Base-by-base conservation (phyloP, 352 stramenopile genomes). In the Globisporangium polare region DNA sequence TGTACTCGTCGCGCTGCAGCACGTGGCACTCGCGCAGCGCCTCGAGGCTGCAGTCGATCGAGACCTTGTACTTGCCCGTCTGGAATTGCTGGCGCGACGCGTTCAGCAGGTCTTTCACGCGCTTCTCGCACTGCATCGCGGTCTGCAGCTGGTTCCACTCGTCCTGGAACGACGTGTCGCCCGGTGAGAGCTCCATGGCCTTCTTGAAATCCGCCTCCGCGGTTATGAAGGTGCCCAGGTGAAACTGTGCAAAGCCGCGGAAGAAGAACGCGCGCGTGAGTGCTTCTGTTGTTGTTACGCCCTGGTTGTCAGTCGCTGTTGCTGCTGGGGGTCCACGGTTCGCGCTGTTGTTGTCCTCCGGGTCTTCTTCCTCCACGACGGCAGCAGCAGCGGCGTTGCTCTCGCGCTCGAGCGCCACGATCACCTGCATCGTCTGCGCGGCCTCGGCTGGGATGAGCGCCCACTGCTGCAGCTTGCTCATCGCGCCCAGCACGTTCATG, bases 391-490 rank as follows among this genome's bases (percentile, higher is more conserved):
- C 24, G 56, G 13, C 33, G 20, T 72, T 64, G 41, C 65, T 35
- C 27, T 82, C 73, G 10, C 62, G 29, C 13, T 75, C 65, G 37
- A 89, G 68, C 29, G 82, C 75, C 18, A 71, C 45, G 12, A 91
- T 66, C 59, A 87, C 74, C 15, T 33, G 55, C 66, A 88, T 63
- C 45, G 83, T 75, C 58, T 78, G 68, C 24, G 68, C 63, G 15
- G 70, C 74, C 51, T 91, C 79, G 5, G 63, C 41, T 12, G 78
- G 70, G 37, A 91, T 66, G 5, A 69, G 66, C 39, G 47, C 53
- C 82, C 82, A 91, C 24, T 81, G 67, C 31, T 83, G 70, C 43
- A 82, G 66, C 59, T 89, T 86, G 68, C 71, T 80, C 60, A 88
- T 72, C 24, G 68, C 72, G 7, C 72, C 78, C 4, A 89, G 67